These are phyloP conservation scores for Penicillium robsamsonii DNA, from an alignment of 495 filamentous ascomycete genomes.

Conservation along the genomic window DNA sequence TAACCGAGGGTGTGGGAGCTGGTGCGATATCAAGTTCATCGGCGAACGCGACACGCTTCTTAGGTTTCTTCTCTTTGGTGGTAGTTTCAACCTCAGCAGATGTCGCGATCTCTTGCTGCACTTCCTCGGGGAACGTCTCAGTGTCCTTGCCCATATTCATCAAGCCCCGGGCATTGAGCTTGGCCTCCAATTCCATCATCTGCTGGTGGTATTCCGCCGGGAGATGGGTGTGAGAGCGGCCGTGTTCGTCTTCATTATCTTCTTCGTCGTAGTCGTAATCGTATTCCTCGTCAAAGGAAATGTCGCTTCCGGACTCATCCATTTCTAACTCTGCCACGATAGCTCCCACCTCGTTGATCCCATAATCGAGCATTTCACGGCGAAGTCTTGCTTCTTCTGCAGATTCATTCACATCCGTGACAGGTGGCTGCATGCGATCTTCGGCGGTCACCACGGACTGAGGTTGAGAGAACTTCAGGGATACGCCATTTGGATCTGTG, in stretches of 20 bases:
- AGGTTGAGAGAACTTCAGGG: conserved; percentile 19
- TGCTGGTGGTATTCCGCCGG: conserved; percentile 68
- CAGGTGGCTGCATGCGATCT: conserved; percentile 28
- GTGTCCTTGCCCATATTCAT: conserved; percentile 52
- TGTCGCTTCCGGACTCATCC: conserved; percentile 63
- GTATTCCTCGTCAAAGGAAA: conserved; percentile 55
- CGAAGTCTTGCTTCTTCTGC: conserved; percentile 77
- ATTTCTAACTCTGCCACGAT: conserved; percentile 92
- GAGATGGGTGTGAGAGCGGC: conserved; percentile 61
- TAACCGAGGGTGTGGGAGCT: conserved; percentile 25
- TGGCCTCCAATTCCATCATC: conserved; percentile 82
- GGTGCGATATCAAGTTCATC: conserved; percentile 70
- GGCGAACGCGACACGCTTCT: conserved; percentile 81
- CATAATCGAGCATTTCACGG: conserved; percentile 89
- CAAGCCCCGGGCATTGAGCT: conserved; percentile 57
- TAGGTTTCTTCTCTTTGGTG: conserved; percentile 33
- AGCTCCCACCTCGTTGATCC: conserved; percentile 76
- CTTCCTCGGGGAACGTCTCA: conserved; percentile 31
- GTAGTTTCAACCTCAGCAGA: conserved; percentile 17
- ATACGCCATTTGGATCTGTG: conserved; percentile 1
- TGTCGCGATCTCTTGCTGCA: conserved; percentile 34
- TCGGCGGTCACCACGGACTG: conserved; percentile 25
- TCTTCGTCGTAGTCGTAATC: conserved; percentile 53
- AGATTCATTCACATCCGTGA: conserved; percentile 60
- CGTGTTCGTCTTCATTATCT: conserved; percentile 65